Base-by-base conservation (phyloP, 176 grass and related monocot species). In the Musa troglodytarum region DNA sequence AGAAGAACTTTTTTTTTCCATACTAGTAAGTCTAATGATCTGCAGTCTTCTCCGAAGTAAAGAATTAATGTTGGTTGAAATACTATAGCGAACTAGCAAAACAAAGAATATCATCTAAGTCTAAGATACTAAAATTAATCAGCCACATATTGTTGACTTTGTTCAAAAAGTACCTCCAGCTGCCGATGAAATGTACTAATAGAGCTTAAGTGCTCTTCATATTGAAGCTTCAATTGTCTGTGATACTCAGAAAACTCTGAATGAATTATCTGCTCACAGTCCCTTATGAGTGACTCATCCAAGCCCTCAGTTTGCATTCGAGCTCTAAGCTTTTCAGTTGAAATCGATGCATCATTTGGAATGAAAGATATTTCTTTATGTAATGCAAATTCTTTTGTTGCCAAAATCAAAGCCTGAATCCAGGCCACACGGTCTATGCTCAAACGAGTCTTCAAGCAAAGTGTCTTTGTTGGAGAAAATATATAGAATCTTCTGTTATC, bases 401-500 rank as follows among this genome's bases (percentile, higher is more conserved):
- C 89, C 1, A 85, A 71, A 81, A 89, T 85, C 15, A 96, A 87
- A 43, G 92, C 85, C 84, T 92, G 89, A 63, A 96, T 92, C 92
- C 92, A 96, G 75, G 92, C 77, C 78, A 79, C 89, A 19, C 92
- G 87, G 56, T 92, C 89, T 79, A 89, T 89, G n/a, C 71, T 82
- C 11, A 82, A 96, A 73, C 82, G 82, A 49, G 92, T 92, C 71
- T 85, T 92, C 68, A 96, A 71, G 65, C 87, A 89, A 85, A 96
- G 87, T 56, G 92, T 89, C 79, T 92, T 92, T 52, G 88, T 84
- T 6, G 92, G 89, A 67, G 92, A 87, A 72, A 96, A 80, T 54
- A 96, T 87, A 74, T 92, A 92, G 78, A 96, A 96, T 50, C 89
- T 79, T 77, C 81, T 92, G 21, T 96, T 85, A 49, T 96, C 92